Evolutionary conservation across 768 basidiomycete genomes (phyloP), one percentile per base, ranked within the genome.

Genomic region (Serendipita sp.): DNA sequence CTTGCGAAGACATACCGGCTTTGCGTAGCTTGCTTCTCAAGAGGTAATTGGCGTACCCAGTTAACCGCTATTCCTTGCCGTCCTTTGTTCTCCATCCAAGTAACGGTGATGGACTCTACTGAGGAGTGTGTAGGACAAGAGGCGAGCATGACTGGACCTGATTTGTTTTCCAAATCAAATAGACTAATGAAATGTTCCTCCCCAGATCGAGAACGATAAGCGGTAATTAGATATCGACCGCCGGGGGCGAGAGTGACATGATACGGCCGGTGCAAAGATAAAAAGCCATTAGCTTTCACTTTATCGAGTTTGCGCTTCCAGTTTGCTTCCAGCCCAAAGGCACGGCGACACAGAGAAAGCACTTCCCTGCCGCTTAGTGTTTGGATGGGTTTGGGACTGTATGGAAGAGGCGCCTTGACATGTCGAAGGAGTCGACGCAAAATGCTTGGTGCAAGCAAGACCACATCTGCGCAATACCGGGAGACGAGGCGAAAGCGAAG

Each of bases 401-500:
- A 60, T 8, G 56, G 56, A 8, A 60, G 56, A 8, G 56, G 56
- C 16, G 36, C 28, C 34, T 60, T 60, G 16, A 60, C 34, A 38
- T 60, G 56, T 23, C 56, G 18, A n/a, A 60, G 56, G 10, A 36
- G 16, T 4, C 56, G 28, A 23, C 35, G 23, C 28, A 60, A n/a
- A 30, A 60, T 60, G 35, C 56, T 60, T 10, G 56, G 56, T 10
- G 56, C 56, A 10, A 60, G 28, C 16, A 60, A 30, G 4, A 60
- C 56, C 10, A 60, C 28, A 8, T 60, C 56, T 32, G 56, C 56
- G 35, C 18, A 60, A 35, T 36, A 35, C 16, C 36, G 28, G 10
- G 56, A 60, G 56, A 60, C 56, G 56, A 60, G 56, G 35, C 56
- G 56, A n/a, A 60, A 60, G 8, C 56, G 56, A 28, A 60, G 56